Base-by-base conservation (phyloP, 225 moss, liverwort and hornwort genomes). In the Ulota crispa region DNA sequence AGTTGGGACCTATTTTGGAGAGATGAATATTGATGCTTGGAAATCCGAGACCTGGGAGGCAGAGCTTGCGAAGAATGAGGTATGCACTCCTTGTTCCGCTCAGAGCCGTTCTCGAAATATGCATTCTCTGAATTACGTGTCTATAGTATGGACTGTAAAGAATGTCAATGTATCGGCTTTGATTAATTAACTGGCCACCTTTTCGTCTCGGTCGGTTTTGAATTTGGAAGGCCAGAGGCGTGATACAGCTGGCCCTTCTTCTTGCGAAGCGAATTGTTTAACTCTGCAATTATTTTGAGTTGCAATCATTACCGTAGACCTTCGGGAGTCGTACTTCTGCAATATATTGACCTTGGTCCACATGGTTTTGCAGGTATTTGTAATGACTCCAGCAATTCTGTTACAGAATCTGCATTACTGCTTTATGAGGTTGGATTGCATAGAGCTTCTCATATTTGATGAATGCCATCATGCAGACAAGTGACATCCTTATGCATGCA, bases 381-480 rank as follows among this genome's bases (percentile, higher is more conserved):
- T 99, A 39, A 94, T 99, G 99, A 99, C 99, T 57, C 99, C 99
- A n/a, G 89, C 93, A 81, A 91, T 99, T 66, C 89, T 99, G 37
- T 73, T 88, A 47, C 96, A 92, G 47, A 94, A 91, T 84, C 79
- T 99, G 45, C 92, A 86, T 83, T 94, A 93, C 78, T 89, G 92
- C 81, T 99, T 99, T 66, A 85, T 99, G 89, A 91, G 72, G 54
- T 94, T 99, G 94, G 89, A 88, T 50, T 91, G 85, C 75, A 92
- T 99, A 68, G 99, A 96, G 88, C 86, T 99, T 59, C 92, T 99
- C 56, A 92, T 99, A 65, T 99, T 99, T 76, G 99, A 99, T 59
- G 99, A 99, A 89, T 96, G 99, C 78, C 99, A 99, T 82, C 99
- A 96, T 83, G 89, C 96, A 54, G 84, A 80, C 76, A 93, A 92